Conservation (phyloP, 1,284 basidiomycete genomes). For the Ganoderma multipileum region DNA sequence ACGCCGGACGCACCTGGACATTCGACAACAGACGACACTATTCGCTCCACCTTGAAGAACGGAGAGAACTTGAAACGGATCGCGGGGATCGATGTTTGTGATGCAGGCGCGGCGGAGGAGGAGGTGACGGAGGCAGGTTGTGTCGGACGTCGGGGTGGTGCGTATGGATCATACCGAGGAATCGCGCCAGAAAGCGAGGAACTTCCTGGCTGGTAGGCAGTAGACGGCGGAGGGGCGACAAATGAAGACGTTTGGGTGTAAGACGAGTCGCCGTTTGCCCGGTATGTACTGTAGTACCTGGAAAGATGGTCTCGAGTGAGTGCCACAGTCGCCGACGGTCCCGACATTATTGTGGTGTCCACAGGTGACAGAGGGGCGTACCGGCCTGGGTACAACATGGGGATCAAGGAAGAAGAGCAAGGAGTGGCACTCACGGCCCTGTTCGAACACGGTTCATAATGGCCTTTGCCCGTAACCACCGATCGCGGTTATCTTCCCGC, state of each 20-base stretch:
- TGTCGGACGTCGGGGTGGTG: slow-evolving; percentile 57
- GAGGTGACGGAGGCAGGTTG: slow-evolving; percentile 36
- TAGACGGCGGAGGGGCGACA: slow-evolving; percentile 22
- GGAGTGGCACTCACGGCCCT: slow-evolving; percentile 58
- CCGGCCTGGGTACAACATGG: not conserved
- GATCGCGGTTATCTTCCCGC: slow-evolving; percentile 57
- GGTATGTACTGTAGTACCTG: slow-evolving; percentile 4
- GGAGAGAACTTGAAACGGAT: slow-evolving; percentile 84
- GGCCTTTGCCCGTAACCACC: slow-evolving; percentile 69
- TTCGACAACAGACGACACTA: slow-evolving; percentile 67
- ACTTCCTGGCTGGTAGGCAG: slow-evolving; percentile 20
- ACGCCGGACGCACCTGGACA: slow-evolving; percentile 66
- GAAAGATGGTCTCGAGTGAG: slow-evolving; percentile 4
- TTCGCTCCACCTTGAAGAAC: slow-evolving; percentile 74
- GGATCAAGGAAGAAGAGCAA: not conserved
- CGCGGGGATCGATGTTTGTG: slow-evolving; percentile 22
- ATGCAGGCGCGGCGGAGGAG: slow-evolving; percentile 40
- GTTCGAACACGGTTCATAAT: slow-evolving; percentile 66
- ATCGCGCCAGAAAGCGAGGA: slow-evolving; percentile 29
- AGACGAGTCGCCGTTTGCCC: slow-evolving; percentile 24
- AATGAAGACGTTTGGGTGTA: slow-evolving; percentile 22
- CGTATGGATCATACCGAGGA: slow-evolving; percentile 68
- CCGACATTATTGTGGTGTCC: not conserved
- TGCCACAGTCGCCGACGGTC: not conserved
- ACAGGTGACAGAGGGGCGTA: not conserved